These are phyloP conservation scores for Sarocladium kiliense DNA, from an alignment of 2,329 filamentous ascomycete species.

Conservation along the genomic window DNA sequence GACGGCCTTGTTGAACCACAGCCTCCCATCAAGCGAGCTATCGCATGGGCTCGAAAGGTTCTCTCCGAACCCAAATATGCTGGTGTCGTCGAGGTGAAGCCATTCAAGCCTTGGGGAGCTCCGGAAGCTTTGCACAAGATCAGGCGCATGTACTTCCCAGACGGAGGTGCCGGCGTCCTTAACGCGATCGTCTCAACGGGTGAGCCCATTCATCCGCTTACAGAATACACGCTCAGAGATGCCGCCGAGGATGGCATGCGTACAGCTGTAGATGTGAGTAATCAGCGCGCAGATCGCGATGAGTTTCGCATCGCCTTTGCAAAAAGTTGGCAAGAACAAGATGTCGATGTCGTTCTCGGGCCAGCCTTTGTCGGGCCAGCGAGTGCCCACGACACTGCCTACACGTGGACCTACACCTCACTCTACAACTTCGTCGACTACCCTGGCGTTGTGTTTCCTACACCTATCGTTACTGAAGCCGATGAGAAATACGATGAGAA, in stretches of 20 bases:
- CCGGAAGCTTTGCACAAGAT: constrained; percentile 26
- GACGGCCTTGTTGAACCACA: constrained; percentile 33
- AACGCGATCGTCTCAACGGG: constrained; percentile 28
- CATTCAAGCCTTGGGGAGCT: constrained; percentile 26
- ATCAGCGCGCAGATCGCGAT: constrained; percentile 22
- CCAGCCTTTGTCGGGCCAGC: constrained; percentile 32
- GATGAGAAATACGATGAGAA: constrained; percentile 19
- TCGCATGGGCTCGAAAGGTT: constrained; percentile 25
- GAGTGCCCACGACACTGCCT: constrained; percentile 27
- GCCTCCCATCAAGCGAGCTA: constrained; percentile 30
- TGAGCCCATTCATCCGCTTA: constrained; percentile 40
- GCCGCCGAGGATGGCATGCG: constrained; percentile 21
- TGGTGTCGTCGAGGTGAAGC: constrained; percentile 24
- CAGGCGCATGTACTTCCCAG: constrained; percentile 40
- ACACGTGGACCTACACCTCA: constrained; percentile 32
- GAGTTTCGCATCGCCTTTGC: constrained; percentile 26
- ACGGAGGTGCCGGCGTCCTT: constrained; percentile 27
- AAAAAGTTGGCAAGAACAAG: constrained; percentile 27
- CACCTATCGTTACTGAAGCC: constrained; percentile 24
- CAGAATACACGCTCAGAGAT: constrained; percentile 28
- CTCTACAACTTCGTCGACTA: constrained; percentile 33
- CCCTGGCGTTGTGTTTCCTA: constrained; percentile 29
- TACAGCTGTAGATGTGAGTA: constrained; percentile 18
- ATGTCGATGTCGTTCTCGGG: constrained; percentile 31
- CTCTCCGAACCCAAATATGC: constrained; percentile 15